Percentiles rank a stretch among this genome's conserved stretches.
Evolutionary conservation across 352 stramenopile genomes (phyloP).

Genomic region (Phytophthora fragariae): DNA sequence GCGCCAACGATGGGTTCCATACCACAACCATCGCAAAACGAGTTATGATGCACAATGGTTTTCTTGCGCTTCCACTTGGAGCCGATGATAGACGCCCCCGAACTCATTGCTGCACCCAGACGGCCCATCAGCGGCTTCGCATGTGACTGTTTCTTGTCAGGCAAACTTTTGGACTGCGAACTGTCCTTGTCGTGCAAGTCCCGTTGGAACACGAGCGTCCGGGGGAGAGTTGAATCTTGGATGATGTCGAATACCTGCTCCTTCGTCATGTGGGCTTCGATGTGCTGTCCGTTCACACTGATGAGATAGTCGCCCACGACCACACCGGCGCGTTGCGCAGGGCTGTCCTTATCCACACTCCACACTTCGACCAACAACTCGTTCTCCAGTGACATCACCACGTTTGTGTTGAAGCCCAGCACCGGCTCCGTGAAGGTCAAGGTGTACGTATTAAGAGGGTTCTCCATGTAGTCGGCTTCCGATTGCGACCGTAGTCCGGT

Average conservation of each 20-base stretch:
- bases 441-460: conserved; percentile 57
- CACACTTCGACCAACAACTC: conserved; percentile 64
- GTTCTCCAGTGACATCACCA: conserved; percentile 58
- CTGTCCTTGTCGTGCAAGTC: conserved; percentile 44
- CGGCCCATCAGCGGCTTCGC: conserved; percentile 54
- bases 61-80: conserved; percentile 78
- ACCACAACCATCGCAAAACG: conserved; percentile 79
- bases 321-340: conserved; percentile 62
- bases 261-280: conserved; percentile 70
- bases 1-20: conserved; percentile 71
- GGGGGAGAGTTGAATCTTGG: conserved; percentile 50
- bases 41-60: conserved; percentile 63
- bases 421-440: conserved; percentile 70
- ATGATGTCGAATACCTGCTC: conserved; percentile 73
- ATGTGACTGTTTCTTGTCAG: conserved; percentile 50
- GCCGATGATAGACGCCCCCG: conserved; percentile 66
- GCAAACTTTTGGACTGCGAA: conserved; percentile 43
- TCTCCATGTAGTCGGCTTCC: conserved; percentile 36
- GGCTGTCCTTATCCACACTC: conserved; percentile 61
- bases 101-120: conserved; percentile 70
- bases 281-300: conserved; percentile 67
- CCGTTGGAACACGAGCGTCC: conserved; percentile 69
- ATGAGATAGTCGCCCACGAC: conserved; percentile 64
- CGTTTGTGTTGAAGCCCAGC: conserved; percentile 64
- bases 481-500: conserved; percentile 46